phyloP scores from a whole-genome alignment of 768 basidiomycete species.

The Termitomyces heimii region DNA sequence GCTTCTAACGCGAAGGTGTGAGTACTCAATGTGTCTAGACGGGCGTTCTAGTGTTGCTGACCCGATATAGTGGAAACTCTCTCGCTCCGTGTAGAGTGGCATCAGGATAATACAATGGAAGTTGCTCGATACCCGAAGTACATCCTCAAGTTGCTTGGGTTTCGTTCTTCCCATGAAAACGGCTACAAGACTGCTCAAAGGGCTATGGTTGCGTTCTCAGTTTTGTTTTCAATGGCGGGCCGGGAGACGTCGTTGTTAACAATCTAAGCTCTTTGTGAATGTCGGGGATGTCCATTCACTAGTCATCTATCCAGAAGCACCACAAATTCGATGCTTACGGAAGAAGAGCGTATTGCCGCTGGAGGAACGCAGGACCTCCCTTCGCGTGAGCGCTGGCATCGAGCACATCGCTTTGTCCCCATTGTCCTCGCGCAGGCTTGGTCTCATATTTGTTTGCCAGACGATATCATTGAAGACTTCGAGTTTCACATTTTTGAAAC shows the following conservation, averaged over 20 bases:
- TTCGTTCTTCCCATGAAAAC: conserved; percentile 41
- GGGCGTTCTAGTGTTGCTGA: not conserved
- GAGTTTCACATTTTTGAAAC: conserved; percentile 1
- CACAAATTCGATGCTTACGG: conserved; percentile 51
- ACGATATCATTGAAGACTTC: conserved; percentile 9
- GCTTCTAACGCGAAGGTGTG: conserved; percentile 46
- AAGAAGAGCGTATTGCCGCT: conserved; percentile 40
- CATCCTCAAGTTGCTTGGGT: conserved; percentile 60
- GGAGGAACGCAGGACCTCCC: conserved; percentile 54
- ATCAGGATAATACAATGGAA: conserved; percentile 48
- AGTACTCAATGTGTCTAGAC: not conserved
- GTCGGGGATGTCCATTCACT: conserved; percentile 51
- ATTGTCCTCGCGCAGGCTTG: not conserved
- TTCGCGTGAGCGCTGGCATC: conserved; percentile 36
- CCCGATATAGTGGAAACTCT: conserved; percentile 44
- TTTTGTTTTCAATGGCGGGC: conserved; percentile 52
- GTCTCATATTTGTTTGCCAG: conserved; percentile 1
- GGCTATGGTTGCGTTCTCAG: conserved; percentile 55
- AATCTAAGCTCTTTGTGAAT: conserved; percentile 31
- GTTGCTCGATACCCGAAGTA: conserved; percentile 32
- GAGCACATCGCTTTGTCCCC: conserved; percentile 10
- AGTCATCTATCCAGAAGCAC: conserved; percentile 60
- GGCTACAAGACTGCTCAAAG: conserved; percentile 39
- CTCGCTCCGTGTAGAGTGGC: conserved; percentile 51
- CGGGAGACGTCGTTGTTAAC: conserved; percentile 27